A percentile compares a stretch with the other conserved stretches of the same genome.
Evolutionary conservation across 2,329 filamentous ascomycete species (phyloP).

Genomic region (Dactylonectria estremocensis): DNA sequence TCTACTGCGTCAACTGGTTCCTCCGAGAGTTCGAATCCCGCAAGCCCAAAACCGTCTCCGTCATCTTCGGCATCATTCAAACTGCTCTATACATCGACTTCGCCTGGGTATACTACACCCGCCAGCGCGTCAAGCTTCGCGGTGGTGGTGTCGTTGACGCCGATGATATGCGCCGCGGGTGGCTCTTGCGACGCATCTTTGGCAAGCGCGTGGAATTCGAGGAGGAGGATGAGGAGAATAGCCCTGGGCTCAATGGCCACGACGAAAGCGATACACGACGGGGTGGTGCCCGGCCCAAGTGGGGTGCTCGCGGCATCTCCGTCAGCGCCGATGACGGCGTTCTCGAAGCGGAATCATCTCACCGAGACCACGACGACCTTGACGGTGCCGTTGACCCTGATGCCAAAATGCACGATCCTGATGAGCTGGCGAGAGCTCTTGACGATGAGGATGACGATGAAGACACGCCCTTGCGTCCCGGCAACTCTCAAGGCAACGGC

Average conservation of each 20-base stretch:
- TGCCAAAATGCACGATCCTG: constrained; percentile 77
- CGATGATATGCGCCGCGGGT: constrained; percentile 88
- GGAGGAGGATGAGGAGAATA: constrained; percentile 75
- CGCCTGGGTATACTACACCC: constrained; percentile 95
- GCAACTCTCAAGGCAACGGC: constrained; percentile 45
- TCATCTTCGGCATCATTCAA: constrained; percentile 91
- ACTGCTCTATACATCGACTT: constrained; percentile 94
- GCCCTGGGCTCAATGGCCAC: constrained; percentile 63
- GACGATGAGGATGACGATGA: constrained; percentile 72
- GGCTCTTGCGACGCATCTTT: constrained; percentile 85
- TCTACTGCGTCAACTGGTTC: constrained; percentile 96
- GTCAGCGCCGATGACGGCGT: constrained; percentile 76
- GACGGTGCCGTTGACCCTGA: constrained; percentile 69
- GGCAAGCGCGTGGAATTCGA: constrained; percentile 69
- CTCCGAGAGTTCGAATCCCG: constrained; percentile 73
- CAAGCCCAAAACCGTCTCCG: constrained; percentile 78
- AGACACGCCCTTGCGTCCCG: constrained; percentile 51
- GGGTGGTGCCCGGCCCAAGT: constrained; percentile 64
- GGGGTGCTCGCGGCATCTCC: constrained; percentile 76
- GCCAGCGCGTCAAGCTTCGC: constrained; percentile 94
- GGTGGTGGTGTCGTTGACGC: constrained; percentile 89
- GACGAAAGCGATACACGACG: constrained; percentile 49
- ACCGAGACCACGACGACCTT: constrained; percentile 63
- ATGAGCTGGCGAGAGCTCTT: constrained; percentile 73
- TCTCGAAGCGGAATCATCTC: constrained; percentile 64